Evolutionary conservation across 1,284 basidiomycete species (phyloP).

Genomic region (Tylopilus sp.): DNA sequence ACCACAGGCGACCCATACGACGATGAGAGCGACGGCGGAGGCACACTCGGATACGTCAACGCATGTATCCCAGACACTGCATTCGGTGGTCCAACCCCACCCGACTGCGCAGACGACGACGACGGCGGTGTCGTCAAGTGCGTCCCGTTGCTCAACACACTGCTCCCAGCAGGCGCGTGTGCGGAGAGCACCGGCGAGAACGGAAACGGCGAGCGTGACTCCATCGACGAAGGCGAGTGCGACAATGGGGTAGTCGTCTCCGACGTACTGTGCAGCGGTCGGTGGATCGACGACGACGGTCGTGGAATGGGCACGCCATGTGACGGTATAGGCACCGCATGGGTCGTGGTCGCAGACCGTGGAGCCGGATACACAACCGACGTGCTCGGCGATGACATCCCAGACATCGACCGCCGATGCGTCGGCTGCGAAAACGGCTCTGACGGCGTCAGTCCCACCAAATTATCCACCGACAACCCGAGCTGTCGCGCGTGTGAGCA

Average conservation of each 20-base stretch:
- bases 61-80: slow-evolving; percentile 31
- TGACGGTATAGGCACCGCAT: slow-evolving; percentile 63
- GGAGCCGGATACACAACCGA: slow-evolving; percentile 39
- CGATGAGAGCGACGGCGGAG: slow-evolving; percentile 65
- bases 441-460: slow-evolving; percentile 59
- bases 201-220: slow-evolving; percentile 48
- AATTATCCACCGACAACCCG: slow-evolving; percentile 69
- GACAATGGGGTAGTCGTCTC: slow-evolving; percentile 58
- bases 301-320: slow-evolving; percentile 68
- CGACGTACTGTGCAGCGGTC: slow-evolving; percentile 44
- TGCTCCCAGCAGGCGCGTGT: slow-evolving; percentile 40
- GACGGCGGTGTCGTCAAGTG: slow-evolving; percentile 67
- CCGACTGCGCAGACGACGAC: slow-evolving; percentile 49
- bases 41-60: slow-evolving; percentile 64
- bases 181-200: slow-evolving; percentile 56
- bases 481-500: slow-evolving; percentile 44
- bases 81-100: slow-evolving; percentile 34
- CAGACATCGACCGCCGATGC: slow-evolving; percentile 52
- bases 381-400: slow-evolving; percentile 47
- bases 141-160: slow-evolving; percentile 57
- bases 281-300: slow-evolving; percentile 58
- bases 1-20: slow-evolving; percentile 64
- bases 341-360: slow-evolving; percentile 34
- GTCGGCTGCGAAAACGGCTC: slow-evolving; percentile 71
- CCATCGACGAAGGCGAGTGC: slow-evolving; percentile 58